Evolutionary conservation across 805 yeast genomes (phyloP).

Genomic region (Cyberlindnera mycetangii): DNA sequence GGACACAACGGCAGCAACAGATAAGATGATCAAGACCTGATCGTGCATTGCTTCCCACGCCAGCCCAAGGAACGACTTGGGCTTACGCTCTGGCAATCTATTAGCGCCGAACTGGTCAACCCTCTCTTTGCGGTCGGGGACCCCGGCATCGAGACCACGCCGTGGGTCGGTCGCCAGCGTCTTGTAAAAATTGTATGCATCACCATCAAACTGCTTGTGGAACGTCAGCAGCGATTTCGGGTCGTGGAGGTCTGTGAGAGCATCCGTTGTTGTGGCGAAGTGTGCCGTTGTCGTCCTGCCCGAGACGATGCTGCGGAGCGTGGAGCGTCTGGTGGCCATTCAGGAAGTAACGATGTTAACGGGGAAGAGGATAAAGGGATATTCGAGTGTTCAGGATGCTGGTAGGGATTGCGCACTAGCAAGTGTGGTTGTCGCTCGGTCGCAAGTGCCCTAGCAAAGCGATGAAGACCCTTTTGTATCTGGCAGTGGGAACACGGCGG

Average conservation of each 20-base stretch:
- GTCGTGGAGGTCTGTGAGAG: constrained; percentile 52
- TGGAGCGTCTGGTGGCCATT: constrained; percentile 16
- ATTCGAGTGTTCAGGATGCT: not conserved
- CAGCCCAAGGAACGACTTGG: constrained; percentile 63
- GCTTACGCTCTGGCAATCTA: constrained; percentile 64
- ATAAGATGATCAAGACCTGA: constrained; percentile 78
- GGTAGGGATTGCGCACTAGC: not conserved
- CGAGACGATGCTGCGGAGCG: constrained; percentile 8
- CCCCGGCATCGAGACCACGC: constrained; percentile 40
- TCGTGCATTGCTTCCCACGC: constrained; percentile 87
- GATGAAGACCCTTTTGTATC: too few relatives aligned
- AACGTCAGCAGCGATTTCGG: constrained; percentile 50
- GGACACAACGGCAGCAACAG: constrained; percentile 85
- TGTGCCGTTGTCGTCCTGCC: not conserved
- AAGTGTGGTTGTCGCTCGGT: too few relatives aligned
- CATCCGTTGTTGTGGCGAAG: constrained; percentile 24
- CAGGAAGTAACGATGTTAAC: not conserved
- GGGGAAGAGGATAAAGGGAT: not conserved
- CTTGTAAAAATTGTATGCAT: constrained; percentile 24
- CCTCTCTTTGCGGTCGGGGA: constrained; percentile 37
- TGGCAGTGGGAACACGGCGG: too few relatives aligned
- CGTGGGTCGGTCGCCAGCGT: constrained; percentile 36
- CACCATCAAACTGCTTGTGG: constrained; percentile 15
- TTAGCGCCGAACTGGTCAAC: constrained; percentile 62
- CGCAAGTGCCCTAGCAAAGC: too few relatives aligned